Base-by-base conservation (phyloP, 495 filamentous ascomycete genomes). In the Beverwykella pulmonaria region DNA sequence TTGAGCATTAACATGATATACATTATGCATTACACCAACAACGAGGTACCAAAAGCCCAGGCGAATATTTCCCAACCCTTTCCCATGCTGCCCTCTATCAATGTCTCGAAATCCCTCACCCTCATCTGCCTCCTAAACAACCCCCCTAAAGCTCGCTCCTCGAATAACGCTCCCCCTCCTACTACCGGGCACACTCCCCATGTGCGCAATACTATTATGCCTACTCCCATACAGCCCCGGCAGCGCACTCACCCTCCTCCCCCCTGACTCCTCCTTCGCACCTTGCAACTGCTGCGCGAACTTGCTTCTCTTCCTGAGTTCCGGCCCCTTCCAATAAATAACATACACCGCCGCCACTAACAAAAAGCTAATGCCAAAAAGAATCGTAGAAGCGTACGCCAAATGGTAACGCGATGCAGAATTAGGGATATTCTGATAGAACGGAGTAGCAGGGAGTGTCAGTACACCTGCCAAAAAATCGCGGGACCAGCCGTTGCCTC, bases 281-380 rank as follows among this genome's bases (percentile, higher is more conserved):
- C 17, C 30, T 10, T 32, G 48, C 14, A 78, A 57, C 58, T 77
- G 61, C 77, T 92, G 87, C 8, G 91, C 90, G 70, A 93, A 93
- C 0, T 85, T 84, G 17, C 88, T 91, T 1, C 87, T 82, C 72
- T 84, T 83, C 27, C 91, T 84, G 6, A 93, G 81, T 1, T 62
- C 67, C 0, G 89, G 89, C 0, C 91, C 91, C 56, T 88, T 84
- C 80, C 81, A 90, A 80, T 93, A 93, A 66, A 93, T 87, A 36
- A 88, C 79, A 69, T 91, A 93, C 23, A 93, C 87, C 7, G 89
- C 85, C 25, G 83, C 71, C 12, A 92, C 88, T n/a, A 93, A 80
- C 2, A 90, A 49, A 36, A 88, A 74, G 0, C 90, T 84, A 65
- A 93, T 88, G 69, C 80, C 83, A 74, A 85, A 79, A 17, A 94